phyloP scores from a whole-genome alignment of 306 rosid species.

The Inga oerstediana region DNA sequence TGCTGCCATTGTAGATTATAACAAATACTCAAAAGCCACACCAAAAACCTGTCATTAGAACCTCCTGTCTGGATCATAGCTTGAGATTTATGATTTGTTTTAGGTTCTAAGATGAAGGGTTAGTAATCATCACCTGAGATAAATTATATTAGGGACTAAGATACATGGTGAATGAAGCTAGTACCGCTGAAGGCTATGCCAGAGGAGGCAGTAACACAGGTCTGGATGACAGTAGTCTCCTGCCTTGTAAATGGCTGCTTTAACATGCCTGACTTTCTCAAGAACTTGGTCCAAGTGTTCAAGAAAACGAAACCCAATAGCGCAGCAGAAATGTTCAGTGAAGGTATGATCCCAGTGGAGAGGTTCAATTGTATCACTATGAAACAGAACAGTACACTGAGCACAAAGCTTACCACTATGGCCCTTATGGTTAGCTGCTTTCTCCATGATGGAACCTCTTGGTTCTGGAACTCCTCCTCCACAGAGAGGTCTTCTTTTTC shows the following conservation, averaged over 20 bases:
- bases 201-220: slow-evolving; percentile 65
- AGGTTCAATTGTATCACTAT: slow-evolving; percentile 64
- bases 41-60: background rate
- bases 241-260: slow-evolving; percentile 61
- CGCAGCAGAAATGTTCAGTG: slow-evolving; percentile 62
- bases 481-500: slow-evolving; percentile 42
- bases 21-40: background rate
- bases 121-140: background rate
- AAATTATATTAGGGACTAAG: background rate
- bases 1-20: background rate
- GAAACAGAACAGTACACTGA: slow-evolving; percentile 49
- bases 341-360: slow-evolving; percentile 62
- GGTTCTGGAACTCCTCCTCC: slow-evolving; percentile 50
- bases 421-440: slow-evolving; percentile 55
- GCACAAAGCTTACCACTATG: slow-evolving; percentile 51
- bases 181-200: slow-evolving; percentile 63
- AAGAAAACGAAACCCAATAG: slow-evolving; percentile 57
- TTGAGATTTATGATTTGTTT: background rate
- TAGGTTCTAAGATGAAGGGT: too few species aligned
- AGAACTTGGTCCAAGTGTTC: slow-evolving; percentile 54
- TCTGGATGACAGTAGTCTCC: slow-evolving; percentile 64
- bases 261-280: slow-evolving; percentile 43
- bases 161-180: slow-evolving; percentile 6
- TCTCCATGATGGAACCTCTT: slow-evolving; percentile 55
- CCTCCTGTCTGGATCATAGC: background rate